These are phyloP conservation scores for Thalassiosira sp. DNA, from an alignment of 352 stramenopile species.

Conservation along the genomic window DNA sequence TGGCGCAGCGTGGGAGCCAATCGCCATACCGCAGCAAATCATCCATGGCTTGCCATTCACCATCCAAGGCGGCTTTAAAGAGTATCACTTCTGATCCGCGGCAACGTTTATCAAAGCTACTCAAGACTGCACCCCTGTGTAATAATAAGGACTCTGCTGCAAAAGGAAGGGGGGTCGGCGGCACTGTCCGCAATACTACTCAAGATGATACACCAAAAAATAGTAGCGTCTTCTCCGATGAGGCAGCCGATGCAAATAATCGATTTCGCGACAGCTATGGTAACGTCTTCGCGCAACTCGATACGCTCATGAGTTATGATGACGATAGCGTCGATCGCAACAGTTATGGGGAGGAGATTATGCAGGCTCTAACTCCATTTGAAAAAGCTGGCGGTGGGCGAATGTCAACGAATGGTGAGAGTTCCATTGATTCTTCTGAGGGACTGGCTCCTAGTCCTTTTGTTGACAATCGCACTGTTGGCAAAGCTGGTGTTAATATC, in stretches of 20 bases:
- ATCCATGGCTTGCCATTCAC: no score
- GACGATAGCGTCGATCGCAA: conserved; percentile 33
- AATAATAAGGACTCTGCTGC: conserved; percentile 26
- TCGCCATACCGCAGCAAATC: no score
- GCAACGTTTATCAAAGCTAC: conserved; percentile 72
- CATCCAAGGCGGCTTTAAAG: conserved; percentile 55
- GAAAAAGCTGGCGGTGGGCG: no score
- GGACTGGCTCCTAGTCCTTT: conserved; percentile 9
- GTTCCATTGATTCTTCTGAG: conserved; percentile 14
- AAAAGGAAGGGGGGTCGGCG: no score
- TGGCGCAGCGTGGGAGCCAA: no score
- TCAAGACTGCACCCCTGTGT: conserved; percentile 15
- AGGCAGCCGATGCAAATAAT: neutral
- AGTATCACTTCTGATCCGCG: conserved; percentile 71
- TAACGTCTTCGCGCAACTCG: conserved; percentile 45
- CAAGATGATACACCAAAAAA: conserved; percentile 3
- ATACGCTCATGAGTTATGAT: conserved; percentile 40
- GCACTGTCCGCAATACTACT: neutral
- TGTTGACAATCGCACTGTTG: neutral
- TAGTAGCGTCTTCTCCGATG: conserved; percentile 8
- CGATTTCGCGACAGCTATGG: conserved; percentile 37
- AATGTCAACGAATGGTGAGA: conserved; percentile 8
- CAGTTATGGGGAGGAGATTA: conserved; percentile 39
- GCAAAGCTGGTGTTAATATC: neutral
- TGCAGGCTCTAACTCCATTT: conserved; percentile 33